Percentiles rank a stretch among this genome's conserved stretches.
phyloP scores from a whole-genome alignment of 2,329 filamentous ascomycete species.

The Dryadomyces quercivorus region DNA sequence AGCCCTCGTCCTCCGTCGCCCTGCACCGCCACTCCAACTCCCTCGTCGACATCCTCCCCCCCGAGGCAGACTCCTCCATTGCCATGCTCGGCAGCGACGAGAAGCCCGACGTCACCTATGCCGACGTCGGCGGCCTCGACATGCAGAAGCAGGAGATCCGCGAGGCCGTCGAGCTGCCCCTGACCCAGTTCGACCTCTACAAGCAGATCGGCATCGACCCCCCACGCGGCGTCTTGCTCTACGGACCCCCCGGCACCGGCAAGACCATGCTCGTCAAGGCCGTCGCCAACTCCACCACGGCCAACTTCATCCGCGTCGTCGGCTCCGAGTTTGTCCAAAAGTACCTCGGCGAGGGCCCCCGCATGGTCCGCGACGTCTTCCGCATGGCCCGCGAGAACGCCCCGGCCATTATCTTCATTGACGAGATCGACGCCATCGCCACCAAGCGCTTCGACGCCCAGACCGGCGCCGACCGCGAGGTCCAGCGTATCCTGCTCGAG shows the following conservation, averaged over 20 bases:
- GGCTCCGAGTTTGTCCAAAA: slow-evolving; percentile 99
- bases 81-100: slow-evolving; percentile 94
- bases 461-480: slow-evolving; percentile 93
- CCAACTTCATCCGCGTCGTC: slow-evolving; percentile 95
- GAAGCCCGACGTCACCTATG: slow-evolving; percentile 97
- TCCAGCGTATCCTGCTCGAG: slow-evolving; percentile 95
- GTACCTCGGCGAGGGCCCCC: slow-evolving; percentile 92
- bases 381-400: slow-evolving; percentile 98
- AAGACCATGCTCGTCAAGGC: slow-evolving; percentile 98
- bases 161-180: slow-evolving; percentile 89
- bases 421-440: slow-evolving; percentile 97
- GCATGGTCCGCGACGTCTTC: slow-evolving; percentile 99
- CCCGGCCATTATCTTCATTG: slow-evolving; percentile 98
- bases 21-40: slow-evolving; percentile 98
- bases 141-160: slow-evolving; percentile 99
- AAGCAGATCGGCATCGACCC: slow-evolving; percentile 99
- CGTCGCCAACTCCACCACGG: slow-evolving; percentile 94
- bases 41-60: slow-evolving; percentile 95
- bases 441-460: slow-evolving; percentile 99
- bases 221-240: slow-evolving; percentile 87
- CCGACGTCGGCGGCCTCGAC: slow-evolving; percentile 91
- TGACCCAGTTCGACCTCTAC: slow-evolving; percentile 97
- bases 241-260: slow-evolving; percentile 88
- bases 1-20: slow-evolving; percentile 94
- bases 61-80: slow-evolving; percentile 96